A percentile compares a stretch with the other conserved stretches of the same genome.
Conservation (phyloP, 371 early-diverging fungal genomes). For the Nosema granulosis region DNA sequence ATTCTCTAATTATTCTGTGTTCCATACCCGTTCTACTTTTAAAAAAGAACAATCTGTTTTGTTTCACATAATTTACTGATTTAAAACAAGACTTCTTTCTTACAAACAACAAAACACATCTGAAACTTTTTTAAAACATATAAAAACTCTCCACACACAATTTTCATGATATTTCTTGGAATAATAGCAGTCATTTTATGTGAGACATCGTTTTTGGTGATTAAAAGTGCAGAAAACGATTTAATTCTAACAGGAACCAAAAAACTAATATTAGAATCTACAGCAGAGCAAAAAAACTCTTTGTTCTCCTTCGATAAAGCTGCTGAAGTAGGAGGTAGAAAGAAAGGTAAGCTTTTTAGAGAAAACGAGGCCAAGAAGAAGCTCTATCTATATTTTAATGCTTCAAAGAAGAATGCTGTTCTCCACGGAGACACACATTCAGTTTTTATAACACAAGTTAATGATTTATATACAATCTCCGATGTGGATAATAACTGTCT, state of each 20-base stretch:
- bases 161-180: neutral
- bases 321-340: neutral
- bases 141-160: neutral
- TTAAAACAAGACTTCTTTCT: no score
- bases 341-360: neutral
- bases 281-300: neutral
- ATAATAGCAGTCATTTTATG: neutral
- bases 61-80: no score
- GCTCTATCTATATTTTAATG: neutral
- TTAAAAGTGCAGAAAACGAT: neutral
- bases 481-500: neutral
- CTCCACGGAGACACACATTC: neutral
- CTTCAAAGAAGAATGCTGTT: neutral
- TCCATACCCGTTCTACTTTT: no score
- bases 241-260: neutral
- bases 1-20: no score
- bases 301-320: neutral
- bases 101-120: no score
- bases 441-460: neutral
- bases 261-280: neutral
- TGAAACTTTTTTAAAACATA: neutral
- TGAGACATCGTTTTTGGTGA: neutral
- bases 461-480: neutral
- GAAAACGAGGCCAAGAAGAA: neutral
- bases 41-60: no score